Evolutionary conservation across 2,329 filamentous ascomycete species (phyloP), one percentile per base, ranked within the genome.

Genomic region (Fusarium redolens): DNA sequence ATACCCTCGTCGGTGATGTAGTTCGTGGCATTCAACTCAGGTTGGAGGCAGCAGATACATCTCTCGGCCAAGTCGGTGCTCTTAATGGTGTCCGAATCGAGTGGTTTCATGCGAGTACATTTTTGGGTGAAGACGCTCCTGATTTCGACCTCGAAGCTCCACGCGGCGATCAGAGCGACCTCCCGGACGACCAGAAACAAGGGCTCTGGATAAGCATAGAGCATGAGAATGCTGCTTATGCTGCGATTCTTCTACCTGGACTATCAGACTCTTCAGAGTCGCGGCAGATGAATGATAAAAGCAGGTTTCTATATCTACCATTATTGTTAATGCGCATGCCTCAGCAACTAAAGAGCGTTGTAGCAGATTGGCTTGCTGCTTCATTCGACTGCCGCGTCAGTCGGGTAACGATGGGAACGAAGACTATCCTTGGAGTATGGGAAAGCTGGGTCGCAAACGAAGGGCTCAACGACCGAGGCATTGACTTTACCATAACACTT

Each of bases 11-110:
- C 0, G 88, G 88, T 20, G 88, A 90, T 72, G 85, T 89, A 3
- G 86, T 90, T n/a, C 86, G 89, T 61, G 89, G 89, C 47, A 85
- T 90, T 22, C 87, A 90, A 70, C 84, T 91, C 22, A 85, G 85
- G 0, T 74, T 87, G 8, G 82, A 84, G 54, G 80, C 82, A 9
- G 83, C 82, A 22, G 85, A 86, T 31, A 83, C 82, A 20, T 73
- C 81, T 11, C 63, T 72, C 18, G 82, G 82, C 3, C 82, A 83
- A 55, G 81, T 83, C 17, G 82, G 82, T 6, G 80, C 84, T 4
- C 73, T 90, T 25, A 84, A 86, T 68, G 77, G 77, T 8, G 86
- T 90, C 3, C 81, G 81, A 17, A 83, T 89, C 31, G 82, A 83
- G 4, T 88, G 86, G 85, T 83, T 87, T 18, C 65, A 77, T 73